Base-by-base conservation (phyloP, 768 basidiomycete genomes). In the Russula brevipes region DNA sequence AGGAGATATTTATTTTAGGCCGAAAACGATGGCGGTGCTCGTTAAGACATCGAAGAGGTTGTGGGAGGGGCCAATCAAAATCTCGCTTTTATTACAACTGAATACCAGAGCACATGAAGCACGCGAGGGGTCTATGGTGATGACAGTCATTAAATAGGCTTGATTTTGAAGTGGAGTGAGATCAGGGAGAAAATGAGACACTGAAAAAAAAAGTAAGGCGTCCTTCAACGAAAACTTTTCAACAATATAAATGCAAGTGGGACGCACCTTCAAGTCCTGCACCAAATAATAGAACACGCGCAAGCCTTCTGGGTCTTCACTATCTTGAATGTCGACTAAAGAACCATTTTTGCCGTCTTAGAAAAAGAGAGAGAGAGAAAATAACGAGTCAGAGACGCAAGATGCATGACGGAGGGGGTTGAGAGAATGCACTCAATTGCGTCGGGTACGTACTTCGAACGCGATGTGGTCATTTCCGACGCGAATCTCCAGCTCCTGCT, bases 131-230 rank as follows among this genome's bases (percentile, higher is more conserved):
- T 16, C 56, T 16, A 35, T 11, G 9, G 4, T 5, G n/a, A 7
- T 10, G 14, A 17, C 41, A 36, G 42, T 38, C 11, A 57, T 77
- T 85, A 94, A 69, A 94, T 98, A 16, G 97, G 97, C 82, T 99
- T 98, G 82, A 99, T 98, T 80, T 98, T 98, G 88, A 99, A 98
- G 81, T 99, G 96, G 42, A 99, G 84, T 3, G 94, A 93, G 73
- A 99, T 98, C 65, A 99, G 83, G 9, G 97, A 98, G 76, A 98
- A 97, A 69, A 99, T 95, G 64, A 98, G 83, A 77, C 95, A 98
- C 96, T 99, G 70, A 6, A 36, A 31, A 36, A 31, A 17, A 2
- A 52, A 30, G 6, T 3, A 54, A 24, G 11, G 50, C n/a, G 12
- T 54, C 36, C 64, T 41, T 38, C 38, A 17, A 31, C 38, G n/a